These are phyloP conservation scores for Microcera coccophila DNA, from an alignment of 2,329 filamentous ascomycete genomes.

Conservation along the genomic window DNA sequence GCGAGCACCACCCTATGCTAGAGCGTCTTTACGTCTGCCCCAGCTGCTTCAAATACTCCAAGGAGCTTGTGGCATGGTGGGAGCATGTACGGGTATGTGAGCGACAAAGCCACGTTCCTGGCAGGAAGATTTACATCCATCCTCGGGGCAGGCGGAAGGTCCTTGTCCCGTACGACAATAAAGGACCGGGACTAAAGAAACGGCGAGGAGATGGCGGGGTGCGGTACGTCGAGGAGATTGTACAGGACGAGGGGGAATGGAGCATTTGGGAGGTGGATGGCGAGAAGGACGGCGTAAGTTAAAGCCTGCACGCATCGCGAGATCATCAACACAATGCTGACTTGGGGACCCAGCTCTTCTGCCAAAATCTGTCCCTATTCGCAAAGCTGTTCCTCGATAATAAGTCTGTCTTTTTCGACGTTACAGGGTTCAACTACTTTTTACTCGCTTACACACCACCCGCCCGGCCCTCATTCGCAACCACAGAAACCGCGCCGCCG, in stretches of 20 bases:
- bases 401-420: constrained; percentile 97
- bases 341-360: constrained; percentile 60
- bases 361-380: constrained; percentile 92
- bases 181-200: constrained; percentile 35
- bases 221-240: constrained; percentile 41
- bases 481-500: constrained; percentile 28
- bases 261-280: constrained; percentile 92
- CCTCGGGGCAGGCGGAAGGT: constrained; percentile 44
- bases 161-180: constrained; percentile 32
- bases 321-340: constrained; percentile 6
- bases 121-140: constrained; percentile 69
- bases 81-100: constrained; percentile 58
- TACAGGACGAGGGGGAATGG: constrained; percentile 66
- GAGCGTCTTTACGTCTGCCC: constrained; percentile 81
- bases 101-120: constrained; percentile 51
- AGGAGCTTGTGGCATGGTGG: constrained; percentile 56
- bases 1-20: constrained; percentile 45
- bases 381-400: constrained; percentile 97
- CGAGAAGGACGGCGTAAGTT: constrained; percentile 67
- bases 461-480: constrained; percentile 15
- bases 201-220: constrained; percentile 34
- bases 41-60: constrained; percentile 90
- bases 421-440: constrained; percentile 91
- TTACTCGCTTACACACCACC: constrained; percentile 70
- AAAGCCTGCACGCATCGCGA: neutral